Evolutionary conservation across 2,329 filamentous ascomycete genomes (phyloP), one percentile per base, ranked within the genome.

Genomic region (Sarocladiaceae sp.): DNA sequence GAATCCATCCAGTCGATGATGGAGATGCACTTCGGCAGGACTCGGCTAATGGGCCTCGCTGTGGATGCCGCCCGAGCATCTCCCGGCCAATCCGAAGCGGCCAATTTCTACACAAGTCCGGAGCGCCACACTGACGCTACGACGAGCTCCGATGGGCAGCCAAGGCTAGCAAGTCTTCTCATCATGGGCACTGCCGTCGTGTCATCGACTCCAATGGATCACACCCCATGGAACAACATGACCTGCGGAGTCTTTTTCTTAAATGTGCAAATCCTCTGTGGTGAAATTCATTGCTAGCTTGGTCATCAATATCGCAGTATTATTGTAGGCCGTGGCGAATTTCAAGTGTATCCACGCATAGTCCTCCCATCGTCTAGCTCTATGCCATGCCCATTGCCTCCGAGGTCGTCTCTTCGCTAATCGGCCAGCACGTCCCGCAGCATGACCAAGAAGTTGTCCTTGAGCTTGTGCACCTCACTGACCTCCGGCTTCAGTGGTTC

Each of bases 401-500:
- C n/a, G n/a, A n/a, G n/a, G n/a, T 10, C 18, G 19, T 39, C 12
- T 21, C 18, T 33, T 24, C 16, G 44, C 47, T 76, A 91, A 56
- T 86, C 78, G 20, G 88, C 87, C 57, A 95, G 69, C 32, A 95
- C 88, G 55, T 80, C 76, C 54, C 89, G 78, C 58, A 95, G 65
- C 85, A 95, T 93, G 42, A 76, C 69, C 59, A 91, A 64, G 62
- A 96, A 95, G 50, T 83, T 82, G 4, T 88, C 85, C 54, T 79
- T 80, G 57, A 96, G 65, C 61, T 89, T 90, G 57, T 86, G 73
- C 43, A 95, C 76, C 69, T 95, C 89, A 19, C 65, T 69, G n/a
- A 95, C 78, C 2, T 72, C 65, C 3, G 89, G 89, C 67, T 95
- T 96, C 43, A 73, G 69, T 1, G 89, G 89, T 67, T 95, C 88